Evolutionary conservation across 2,329 filamentous ascomycete species (phyloP).

Genomic region (Aschersonia sp.): DNA sequence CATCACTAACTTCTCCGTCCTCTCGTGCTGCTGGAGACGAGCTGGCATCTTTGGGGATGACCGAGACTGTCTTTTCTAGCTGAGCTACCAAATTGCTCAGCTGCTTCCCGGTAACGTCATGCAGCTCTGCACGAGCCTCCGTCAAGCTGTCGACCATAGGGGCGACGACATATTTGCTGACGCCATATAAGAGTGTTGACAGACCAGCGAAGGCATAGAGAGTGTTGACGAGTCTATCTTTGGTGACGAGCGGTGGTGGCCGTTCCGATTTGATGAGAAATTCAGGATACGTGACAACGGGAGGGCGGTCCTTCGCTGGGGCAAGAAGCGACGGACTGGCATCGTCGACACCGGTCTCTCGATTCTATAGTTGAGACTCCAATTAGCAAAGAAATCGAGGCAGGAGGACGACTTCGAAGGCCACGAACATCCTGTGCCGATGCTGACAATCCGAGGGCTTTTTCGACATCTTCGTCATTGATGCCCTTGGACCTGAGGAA

Average conservation of each 20-base stretch:
- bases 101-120: conserved; percentile 29
- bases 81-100: conserved; percentile 31
- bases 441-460: conserved; percentile 32
- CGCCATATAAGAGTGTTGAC: conserved; percentile 53
- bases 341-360: conserved; percentile 1
- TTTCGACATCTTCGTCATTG: conserved; percentile 48
- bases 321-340: conserved; percentile 10
- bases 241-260: conserved; percentile 48
- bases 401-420: not conserved
- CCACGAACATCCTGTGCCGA: conserved; percentile 5
- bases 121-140: conserved; percentile 37
- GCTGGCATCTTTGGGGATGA: conserved; percentile 29
- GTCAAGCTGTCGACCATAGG: conserved; percentile 42
- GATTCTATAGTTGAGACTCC: not conserved
- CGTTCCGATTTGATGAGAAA: conserved; percentile 44
- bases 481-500: conserved; percentile 73
- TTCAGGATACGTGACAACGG: conserved; percentile 57
- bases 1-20: conserved; percentile 26
- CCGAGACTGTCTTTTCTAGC: conserved; percentile 44
- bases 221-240: conserved; percentile 40
- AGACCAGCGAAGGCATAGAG: conserved; percentile 42
- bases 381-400: not conserved
- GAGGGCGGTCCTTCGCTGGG: conserved; percentile 29
- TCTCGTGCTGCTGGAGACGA: conserved; percentile 6
- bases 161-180: conserved; percentile 51